A percentile compares a stretch with the other conserved stretches of the same genome.
Evolutionary conservation across 768 basidiomycete genomes (phyloP).

Genomic region (Kwoniella sp.): DNA sequence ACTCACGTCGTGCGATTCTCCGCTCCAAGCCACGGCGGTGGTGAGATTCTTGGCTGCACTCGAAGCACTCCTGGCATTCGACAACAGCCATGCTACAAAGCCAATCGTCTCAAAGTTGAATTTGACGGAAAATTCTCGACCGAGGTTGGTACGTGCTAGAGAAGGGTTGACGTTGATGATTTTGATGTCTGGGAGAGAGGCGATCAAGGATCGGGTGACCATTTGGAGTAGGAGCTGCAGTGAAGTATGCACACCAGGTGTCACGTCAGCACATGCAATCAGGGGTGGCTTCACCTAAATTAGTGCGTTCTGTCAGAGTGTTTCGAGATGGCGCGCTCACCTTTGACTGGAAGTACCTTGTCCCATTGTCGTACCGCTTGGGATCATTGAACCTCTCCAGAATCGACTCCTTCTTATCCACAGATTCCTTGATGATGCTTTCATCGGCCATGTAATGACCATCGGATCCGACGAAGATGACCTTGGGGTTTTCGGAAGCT

Average conservation of each 20-base stretch:
- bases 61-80: constrained; percentile 8
- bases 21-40: constrained; percentile 9
- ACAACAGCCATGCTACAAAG: background rate
- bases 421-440: constrained; percentile 1
- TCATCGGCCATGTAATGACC: constrained; percentile 13
- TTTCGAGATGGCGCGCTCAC: constrained; percentile 12
- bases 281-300: too few species aligned
- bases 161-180: constrained; percentile 24
- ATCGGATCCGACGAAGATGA: constrained; percentile 29
- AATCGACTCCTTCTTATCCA: constrained; percentile 5
- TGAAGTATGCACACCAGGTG: too few species aligned
- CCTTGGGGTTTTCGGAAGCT: constrained; percentile 10
- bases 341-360: constrained; percentile 27
- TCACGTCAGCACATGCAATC: background rate
- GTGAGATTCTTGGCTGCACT: constrained; percentile 20
- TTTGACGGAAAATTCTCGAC: constrained; percentile 15
- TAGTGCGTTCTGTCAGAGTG: background rate
- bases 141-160: constrained; percentile 18
- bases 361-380: constrained; percentile 12
- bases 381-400: constrained; percentile 18
- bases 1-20: constrained; percentile 23
- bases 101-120: background rate
- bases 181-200: constrained; percentile 6
- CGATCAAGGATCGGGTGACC: constrained; percentile 15
- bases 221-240: constrained; percentile 24